Conservation (phyloP, 1,284 basidiomycete species). For the Erythrobasidium hasegawianum region DNA sequence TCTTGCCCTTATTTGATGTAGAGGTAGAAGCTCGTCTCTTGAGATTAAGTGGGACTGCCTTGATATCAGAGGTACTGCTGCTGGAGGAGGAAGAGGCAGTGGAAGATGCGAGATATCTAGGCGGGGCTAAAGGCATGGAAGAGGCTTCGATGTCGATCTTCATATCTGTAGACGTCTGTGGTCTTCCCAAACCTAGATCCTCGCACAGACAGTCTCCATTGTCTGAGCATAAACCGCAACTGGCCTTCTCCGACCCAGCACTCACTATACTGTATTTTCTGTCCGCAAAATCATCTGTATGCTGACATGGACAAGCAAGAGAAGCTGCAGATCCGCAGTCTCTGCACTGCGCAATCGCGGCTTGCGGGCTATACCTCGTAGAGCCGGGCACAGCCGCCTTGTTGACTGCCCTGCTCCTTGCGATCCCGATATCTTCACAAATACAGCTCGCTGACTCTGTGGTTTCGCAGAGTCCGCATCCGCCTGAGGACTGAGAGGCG, state of each 20-base stretch:
- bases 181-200: conserved; percentile 14
- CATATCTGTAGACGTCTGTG: neutral
- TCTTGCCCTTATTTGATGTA: conserved; percentile 10
- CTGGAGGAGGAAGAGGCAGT: neutral
- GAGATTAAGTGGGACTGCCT: neutral
- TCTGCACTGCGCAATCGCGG: too few relatives aligned
- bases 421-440: conserved; percentile 22
- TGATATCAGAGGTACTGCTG: neutral
- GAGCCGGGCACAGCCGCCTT: too few relatives aligned
- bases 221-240: conserved; percentile 28
- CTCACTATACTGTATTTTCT: too few relatives aligned
- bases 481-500: too few relatives aligned
- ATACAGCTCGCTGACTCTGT: conserved; percentile 9
- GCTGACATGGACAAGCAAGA: too few relatives aligned
- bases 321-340: too few relatives aligned
- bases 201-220: conserved; percentile 24
- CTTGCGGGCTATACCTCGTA: too few relatives aligned
- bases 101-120: neutral
- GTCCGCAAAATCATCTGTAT: too few relatives aligned
- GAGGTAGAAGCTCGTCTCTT: conserved; percentile 1
- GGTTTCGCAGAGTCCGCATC: conserved; percentile 24
- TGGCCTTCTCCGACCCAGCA: neutral
- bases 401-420: neutral
- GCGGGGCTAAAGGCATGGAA: conserved; percentile 1
- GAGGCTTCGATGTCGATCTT: neutral